These are phyloP conservation scores for Puya raimondii DNA, from an alignment of 176 grass and related monocot species.

Conservation along the genomic window DNA sequence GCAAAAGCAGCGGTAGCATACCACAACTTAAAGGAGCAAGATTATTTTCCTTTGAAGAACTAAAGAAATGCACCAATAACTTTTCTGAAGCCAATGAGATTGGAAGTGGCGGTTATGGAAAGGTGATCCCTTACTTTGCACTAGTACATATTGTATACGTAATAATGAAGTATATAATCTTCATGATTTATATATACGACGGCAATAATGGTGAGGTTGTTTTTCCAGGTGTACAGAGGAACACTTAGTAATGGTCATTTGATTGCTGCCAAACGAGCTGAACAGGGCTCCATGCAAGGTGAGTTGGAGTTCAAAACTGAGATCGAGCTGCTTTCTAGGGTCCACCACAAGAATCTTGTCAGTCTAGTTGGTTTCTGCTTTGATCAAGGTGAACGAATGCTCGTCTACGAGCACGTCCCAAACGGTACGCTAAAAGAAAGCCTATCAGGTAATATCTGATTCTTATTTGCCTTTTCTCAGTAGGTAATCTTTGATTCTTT, in stretches of 20 bases:
- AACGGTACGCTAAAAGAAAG: constrained; percentile 86
- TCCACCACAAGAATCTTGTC: constrained; percentile 86
- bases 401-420: constrained; percentile 70
- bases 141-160: background rate
- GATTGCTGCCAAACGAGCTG: constrained; percentile 61
- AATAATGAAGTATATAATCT: background rate
- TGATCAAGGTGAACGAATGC: constrained; percentile 66
- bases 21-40: constrained; percentile 63
- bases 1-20: constrained; percentile 43
- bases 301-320: constrained; percentile 61
- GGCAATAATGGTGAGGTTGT: background rate
- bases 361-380: constrained; percentile 76
- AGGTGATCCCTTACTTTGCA: constrained; percentile 24
- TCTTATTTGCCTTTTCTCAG: background rate
- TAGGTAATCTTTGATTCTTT: background rate
- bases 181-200: background rate
- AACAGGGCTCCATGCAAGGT: constrained; percentile 63
- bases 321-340: constrained; percentile 67
- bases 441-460: constrained; percentile 36
- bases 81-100: constrained; percentile 53
- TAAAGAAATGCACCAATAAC: constrained; percentile 63
- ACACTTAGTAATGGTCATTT: constrained; percentile 47
- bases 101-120: constrained; percentile 60
- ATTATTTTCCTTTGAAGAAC: constrained; percentile 52
- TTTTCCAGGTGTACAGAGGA: constrained; percentile 56